Base-by-base conservation (phyloP, 345 rosid genomes). In the Salix dunnii region DNA sequence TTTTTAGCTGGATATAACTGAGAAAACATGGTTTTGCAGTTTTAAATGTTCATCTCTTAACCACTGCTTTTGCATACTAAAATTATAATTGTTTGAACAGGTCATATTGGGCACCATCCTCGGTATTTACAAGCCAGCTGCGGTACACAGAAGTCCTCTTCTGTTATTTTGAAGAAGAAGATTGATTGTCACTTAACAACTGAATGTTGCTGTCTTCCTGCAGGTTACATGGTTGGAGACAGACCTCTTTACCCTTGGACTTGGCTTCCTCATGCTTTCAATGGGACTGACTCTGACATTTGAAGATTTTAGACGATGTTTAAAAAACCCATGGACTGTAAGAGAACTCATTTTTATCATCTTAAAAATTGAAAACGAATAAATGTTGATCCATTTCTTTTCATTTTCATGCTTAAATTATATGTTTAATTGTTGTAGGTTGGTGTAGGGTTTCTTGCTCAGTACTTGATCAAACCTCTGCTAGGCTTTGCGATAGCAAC, bases 271-370 rank as follows among this genome's bases (percentile, higher is more conserved):
- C 69, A 93, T 93, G 99, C 97, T 93, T 71, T 96, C 98, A 71
- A 96, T 96, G 99, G 99, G 97, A 72, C 86, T 96, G 83, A 96
- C 97, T 33, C 83, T 93, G 87, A 93, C 90, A 2, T 96, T 96
- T 79, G 96, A 93, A 68, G 96, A 96, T 83, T 96, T 96, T 83
- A 88, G 91, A 83, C 80, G 92, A 64, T 93, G 99, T 80, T 85
- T 93, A 74, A 90, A 92, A 76, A 96, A 96, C 74, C 99, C 96
- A 40, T 93, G 99, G 98, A 96, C 99, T 85, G 94, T 96, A 89
- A 88, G 94, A 72, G 67, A 48, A 64, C 48, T 78, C 20, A n/a
- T 35, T 62, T 11, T 31, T 28, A 10, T 66, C 40, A 31, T 11
- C 4, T 31, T 13, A 0, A 33, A 31, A 31, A 17, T 17, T 17